Evolutionary conservation across 208 protist species (phyloP), one percentile per base, ranked within the genome.

Genomic region (Phytomonas sp.): DNA sequence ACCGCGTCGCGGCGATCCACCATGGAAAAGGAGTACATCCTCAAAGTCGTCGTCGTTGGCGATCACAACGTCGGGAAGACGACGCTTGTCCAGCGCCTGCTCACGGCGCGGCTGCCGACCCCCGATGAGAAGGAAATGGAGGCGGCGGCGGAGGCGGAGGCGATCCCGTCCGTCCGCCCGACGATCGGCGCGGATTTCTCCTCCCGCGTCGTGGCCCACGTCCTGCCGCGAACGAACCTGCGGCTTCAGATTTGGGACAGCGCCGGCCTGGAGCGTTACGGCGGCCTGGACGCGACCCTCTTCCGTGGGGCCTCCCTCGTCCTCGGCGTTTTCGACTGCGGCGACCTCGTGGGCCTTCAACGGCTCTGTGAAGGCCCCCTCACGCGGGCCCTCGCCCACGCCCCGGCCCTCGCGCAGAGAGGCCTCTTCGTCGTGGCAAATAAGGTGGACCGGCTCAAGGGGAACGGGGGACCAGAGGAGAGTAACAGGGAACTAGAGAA

Each of bases 301-400:
- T 84, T 78, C 29, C 74, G 80, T n/a, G 75, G 99, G 76, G 97
- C 94, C 23, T 93, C 86, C 14, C 94, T 98, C 14, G 94, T 97
- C 10, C 78, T 99, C 36, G 81, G 97, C 45, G 96, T 99, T 14
- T 99, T 98, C 80, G 97, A 99, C 77, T 91, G 99, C 49, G 98
- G 93, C 45, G 96, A 91, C 88, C 74, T 78, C 29, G 74, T 67
- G 10, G 96, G 88, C 5, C 98, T 99, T 77, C 45, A 88, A 42
- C 77, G 71, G 40, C 60, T 78, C 12, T 70, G 73, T 32, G 78
- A 79, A 52, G 67, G 70, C 29, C 78, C 77, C 45, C 72, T 89
- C 8, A 64, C 75, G 30, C 60, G 37, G 56, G 77, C 73, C 0
- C 73, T 73, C 14, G 68, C 71, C 33, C 69, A 76, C 67, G 73